These are phyloP conservation scores for Claviceps digitariae DNA, from an alignment of 2,329 filamentous ascomycete species.

Conservation along the genomic window DNA sequence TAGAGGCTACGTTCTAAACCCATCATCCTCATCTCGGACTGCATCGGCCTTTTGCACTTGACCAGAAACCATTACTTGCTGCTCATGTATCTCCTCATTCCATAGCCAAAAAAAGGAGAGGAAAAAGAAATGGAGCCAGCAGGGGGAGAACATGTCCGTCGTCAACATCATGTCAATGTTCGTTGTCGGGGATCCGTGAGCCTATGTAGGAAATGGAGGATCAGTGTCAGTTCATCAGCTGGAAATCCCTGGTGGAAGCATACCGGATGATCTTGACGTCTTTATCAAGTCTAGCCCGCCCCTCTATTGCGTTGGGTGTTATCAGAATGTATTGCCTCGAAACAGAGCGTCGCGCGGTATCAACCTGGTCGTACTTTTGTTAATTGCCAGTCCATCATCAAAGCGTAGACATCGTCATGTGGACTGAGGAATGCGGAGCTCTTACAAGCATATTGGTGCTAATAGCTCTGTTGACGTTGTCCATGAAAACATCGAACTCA, in stretches of 20 bases:
- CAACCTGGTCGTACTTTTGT: slow-evolving; percentile 42
- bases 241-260: slow-evolving; percentile 8
- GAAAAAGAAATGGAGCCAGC: neutral
- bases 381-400: neutral
- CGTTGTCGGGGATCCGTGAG: slow-evolving; percentile 47
- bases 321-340: slow-evolving; percentile 93
- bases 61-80: too few relatives aligned
- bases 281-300: slow-evolving; percentile 39
- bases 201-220: slow-evolving; percentile 18
- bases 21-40: neutral
- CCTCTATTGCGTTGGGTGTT: slow-evolving; percentile 73
- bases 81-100: neutral
- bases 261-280: slow-evolving; percentile 72
- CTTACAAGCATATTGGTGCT: slow-evolving; percentile 86
- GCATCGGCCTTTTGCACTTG: neutral
- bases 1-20: neutral
- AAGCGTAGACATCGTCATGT: neutral
- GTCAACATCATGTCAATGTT: slow-evolving; percentile 19
- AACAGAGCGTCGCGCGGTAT: slow-evolving; percentile 72
- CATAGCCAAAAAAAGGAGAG: neutral
- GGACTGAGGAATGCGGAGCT: slow-evolving; percentile 9
- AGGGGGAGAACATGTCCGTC: neutral
- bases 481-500: slow-evolving; percentile 99
- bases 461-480: slow-evolving; percentile 84
- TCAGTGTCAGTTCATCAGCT: neutral